Evolutionary conservation across 768 basidiomycete species (phyloP).

Genomic region (Psilocybe azurescens): DNA sequence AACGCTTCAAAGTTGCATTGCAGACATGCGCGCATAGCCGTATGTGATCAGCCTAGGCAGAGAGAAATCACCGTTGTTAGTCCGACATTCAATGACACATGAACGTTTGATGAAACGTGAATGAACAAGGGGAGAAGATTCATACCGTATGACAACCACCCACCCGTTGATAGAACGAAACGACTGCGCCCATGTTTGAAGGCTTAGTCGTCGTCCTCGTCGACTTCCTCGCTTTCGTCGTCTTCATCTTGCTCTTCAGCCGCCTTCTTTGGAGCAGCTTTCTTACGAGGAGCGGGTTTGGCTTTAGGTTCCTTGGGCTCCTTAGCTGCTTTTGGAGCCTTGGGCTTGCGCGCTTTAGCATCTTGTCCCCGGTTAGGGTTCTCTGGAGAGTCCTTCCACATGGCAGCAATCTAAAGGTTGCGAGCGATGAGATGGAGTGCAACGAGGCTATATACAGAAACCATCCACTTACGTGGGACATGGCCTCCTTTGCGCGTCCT

Average conservation of each 20-base stretch:
- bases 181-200: background rate
- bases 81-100: slow-evolving; percentile 1
- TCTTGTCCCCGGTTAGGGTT: slow-evolving; percentile 68
- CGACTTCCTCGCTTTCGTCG: background rate
- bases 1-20: background rate
- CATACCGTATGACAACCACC: background rate
- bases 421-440: slow-evolving; percentile 2
- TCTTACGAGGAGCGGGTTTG: slow-evolving; percentile 13
- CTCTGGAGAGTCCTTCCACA: slow-evolving; percentile 65
- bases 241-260: slow-evolving; percentile 11
- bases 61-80: slow-evolving; percentile 2
- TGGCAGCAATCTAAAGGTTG: slow-evolving; percentile 50
- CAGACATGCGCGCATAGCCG: background rate
- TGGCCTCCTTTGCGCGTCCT: slow-evolving; percentile 57
- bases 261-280: background rate
- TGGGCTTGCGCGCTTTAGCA: slow-evolving; percentile 47
- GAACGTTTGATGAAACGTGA: background rate
- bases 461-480: slow-evolving; percentile 41
- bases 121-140: background rate
- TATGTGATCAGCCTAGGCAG: background rate
- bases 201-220: background rate
- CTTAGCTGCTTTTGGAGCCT: slow-evolving; percentile 22
- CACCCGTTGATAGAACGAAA: background rate
- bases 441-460: background rate
- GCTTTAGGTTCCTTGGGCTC: slow-evolving; percentile 25